Base-by-base conservation (phyloP, 139 green algal species). In the Tetratostichococcus sp. region DNA sequence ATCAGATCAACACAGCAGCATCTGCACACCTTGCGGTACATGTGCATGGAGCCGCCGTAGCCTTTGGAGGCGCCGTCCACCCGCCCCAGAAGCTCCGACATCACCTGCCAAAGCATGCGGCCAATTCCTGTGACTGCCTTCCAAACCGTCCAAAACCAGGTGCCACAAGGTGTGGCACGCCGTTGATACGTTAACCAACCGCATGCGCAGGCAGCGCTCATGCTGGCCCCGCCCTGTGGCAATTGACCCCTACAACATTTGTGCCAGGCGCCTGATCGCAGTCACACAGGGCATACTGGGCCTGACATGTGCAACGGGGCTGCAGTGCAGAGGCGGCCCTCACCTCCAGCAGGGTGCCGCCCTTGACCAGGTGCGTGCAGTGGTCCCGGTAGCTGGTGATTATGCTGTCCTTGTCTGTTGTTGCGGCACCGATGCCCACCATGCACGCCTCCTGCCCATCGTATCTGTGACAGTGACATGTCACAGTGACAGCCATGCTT, bases 371-470 rank as follows among this genome's bases (percentile, higher is more conserved):
- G 82, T 98, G 86, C 25, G 92, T 94, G 85, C 95, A 98, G 84
- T 99, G 96, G 77, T 99, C 93, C 35, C 96, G 87, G 86, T 99
- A 99, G 0, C 89, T 94, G 1, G 96, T 99, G 79, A 99, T 97
- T 75, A 99, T 92, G 25, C 88, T 94, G 82, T 99, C 96, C 50
- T 94, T 84, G 58, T 82, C 77, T 14, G 82, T 95, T 17, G 96
- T 80, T 0, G 86, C 92, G 3, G 89, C 88, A 72, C 98, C 93
- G 83, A 99, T 96, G 67, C 96, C 96, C 39, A 92, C 91, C 43
- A 89, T 85, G 17, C 99, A 91, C 1, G 96, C 96, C 81, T 99
- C 96, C 77, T 99, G 96, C 8, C 96, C 96, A 79, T 99, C 77
- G 71, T 82, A 82, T 30, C 77, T 82, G 69, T 69, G 30, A 34